Conservation (phyloP, 345 rosid genomes). For the Linum tenue region DNA sequence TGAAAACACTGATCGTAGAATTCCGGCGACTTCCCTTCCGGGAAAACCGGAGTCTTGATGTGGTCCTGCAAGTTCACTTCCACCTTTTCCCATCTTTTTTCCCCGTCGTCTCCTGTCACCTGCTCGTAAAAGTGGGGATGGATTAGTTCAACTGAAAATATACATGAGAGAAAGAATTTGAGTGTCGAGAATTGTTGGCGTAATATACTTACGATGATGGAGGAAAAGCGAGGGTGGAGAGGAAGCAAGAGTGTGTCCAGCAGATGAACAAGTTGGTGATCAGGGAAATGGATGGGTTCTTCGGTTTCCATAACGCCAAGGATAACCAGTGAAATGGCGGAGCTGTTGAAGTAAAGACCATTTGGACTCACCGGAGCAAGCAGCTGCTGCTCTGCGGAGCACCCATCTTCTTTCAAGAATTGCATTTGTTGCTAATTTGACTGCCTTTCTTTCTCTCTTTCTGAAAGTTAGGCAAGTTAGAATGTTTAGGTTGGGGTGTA, state of each 20-base stretch:
- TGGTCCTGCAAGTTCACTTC: not conserved
- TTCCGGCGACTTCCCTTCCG: not conserved
- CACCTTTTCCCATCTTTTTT: not conserved
- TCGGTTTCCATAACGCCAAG: not conserved
- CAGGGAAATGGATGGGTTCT: not conserved
- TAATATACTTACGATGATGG: conserved; percentile 2
- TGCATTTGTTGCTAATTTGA: too few species aligned
- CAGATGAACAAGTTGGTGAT: not conserved
- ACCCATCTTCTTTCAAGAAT: not conserved
- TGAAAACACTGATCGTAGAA: not conserved
- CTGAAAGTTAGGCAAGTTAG: too few species aligned
- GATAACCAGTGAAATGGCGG: not conserved
- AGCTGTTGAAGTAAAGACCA: not conserved
- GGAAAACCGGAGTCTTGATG: not conserved
- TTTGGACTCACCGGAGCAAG: not conserved
- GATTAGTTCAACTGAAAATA: too few species aligned
- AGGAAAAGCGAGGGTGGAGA: not conserved
- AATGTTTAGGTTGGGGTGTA: too few species aligned
- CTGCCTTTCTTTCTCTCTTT: too few species aligned
- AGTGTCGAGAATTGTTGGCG: too few species aligned
- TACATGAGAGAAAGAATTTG: too few species aligned
- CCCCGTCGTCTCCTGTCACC: not conserved
- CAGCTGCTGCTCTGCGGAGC: not conserved
- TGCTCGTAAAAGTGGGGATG: not conserved
- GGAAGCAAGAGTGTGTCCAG: not conserved